phyloP scores from a whole-genome alignment of 441 rosid genomes.

The Geranium incanum region DNA sequence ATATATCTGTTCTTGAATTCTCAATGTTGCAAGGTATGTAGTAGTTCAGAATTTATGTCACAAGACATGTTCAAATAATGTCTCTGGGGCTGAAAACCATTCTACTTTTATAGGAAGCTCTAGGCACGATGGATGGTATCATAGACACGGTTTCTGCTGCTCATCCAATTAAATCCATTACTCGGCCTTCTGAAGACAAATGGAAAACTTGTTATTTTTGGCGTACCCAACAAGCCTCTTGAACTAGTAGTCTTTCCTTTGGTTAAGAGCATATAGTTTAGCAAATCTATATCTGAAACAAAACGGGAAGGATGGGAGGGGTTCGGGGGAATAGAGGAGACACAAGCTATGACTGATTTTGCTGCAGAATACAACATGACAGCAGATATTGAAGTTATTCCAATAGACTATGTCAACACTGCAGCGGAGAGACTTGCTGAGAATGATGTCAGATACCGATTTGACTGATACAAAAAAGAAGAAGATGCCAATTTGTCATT shows the following conservation, averaged over 20 bases:
- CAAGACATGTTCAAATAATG: no score
- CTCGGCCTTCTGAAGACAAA: slow-evolving; percentile 24
- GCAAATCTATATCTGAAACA: no score
- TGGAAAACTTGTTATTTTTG: slow-evolving; percentile 27
- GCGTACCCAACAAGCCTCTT: slow-evolving; percentile 25
- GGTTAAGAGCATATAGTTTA: not conserved
- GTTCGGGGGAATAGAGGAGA: slow-evolving; percentile 27
- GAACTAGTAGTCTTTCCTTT: slow-evolving; percentile 20
- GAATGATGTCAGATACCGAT: slow-evolving; percentile 52
- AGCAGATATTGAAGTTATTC: slow-evolving; percentile 49
- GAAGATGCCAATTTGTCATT: slow-evolving; percentile 37
- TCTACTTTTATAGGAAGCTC: slow-evolving; percentile 17
- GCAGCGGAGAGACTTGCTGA: slow-evolving; percentile 44
- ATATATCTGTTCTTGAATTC: no score
- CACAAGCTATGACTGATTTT: slow-evolving; percentile 29
- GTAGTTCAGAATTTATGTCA: no score
- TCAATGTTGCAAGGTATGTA: no score
- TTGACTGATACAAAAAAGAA: no score
- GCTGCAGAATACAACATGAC: slow-evolving; percentile 31
- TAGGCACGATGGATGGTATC: slow-evolving; percentile 26
- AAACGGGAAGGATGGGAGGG: no score
- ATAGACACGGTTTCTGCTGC: slow-evolving; percentile 25
- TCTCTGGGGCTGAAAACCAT: no score
- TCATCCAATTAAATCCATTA: slow-evolving; percentile 22
- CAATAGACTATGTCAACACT: slow-evolving; percentile 40